These are phyloP conservation scores for Ciborinia camelliae DNA, from an alignment of 2,329 filamentous ascomycete genomes.

Conservation along the genomic window DNA sequence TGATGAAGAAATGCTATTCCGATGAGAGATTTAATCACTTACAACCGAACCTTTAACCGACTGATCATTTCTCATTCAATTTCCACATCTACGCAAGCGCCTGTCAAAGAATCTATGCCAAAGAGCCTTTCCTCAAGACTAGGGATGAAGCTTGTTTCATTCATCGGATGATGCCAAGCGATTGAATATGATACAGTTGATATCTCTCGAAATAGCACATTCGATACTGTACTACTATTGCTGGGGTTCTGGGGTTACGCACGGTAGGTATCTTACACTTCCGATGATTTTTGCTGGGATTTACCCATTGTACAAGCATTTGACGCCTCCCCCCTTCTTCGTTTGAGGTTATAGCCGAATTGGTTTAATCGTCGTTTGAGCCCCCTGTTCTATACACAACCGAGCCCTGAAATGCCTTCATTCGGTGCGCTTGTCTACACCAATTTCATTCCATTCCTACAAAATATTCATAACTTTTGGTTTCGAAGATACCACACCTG, in stretches of 20 bases:
- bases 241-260: not conserved
- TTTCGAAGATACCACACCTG: not conserved
- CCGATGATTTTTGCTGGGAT: not conserved
- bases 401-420: slow-evolving; percentile 17
- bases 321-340: not conserved
- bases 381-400: not conserved
- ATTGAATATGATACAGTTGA: not conserved
- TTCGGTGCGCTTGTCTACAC: slow-evolving; percentile 5
- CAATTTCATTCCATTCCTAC: not conserved
- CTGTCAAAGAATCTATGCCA: not conserved
- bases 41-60: not conserved
- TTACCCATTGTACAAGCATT: not conserved
- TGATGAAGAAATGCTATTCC: not conserved
- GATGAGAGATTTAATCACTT: not conserved
- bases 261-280: not conserved
- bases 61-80: not conserved
- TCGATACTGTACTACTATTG: slow-evolving; percentile 2
- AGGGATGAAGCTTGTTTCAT: not conserved
- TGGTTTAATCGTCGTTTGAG: slow-evolving; percentile 29
- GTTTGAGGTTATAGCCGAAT: slow-evolving; percentile 26
- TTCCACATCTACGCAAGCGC: not conserved
- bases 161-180: not conserved
- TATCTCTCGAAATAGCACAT: not conserved
- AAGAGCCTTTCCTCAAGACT: not conserved
- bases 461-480: not conserved